Conservation (phyloP, 192 early-diverging fungal genomes). For the Coemansia asiatica region DNA sequence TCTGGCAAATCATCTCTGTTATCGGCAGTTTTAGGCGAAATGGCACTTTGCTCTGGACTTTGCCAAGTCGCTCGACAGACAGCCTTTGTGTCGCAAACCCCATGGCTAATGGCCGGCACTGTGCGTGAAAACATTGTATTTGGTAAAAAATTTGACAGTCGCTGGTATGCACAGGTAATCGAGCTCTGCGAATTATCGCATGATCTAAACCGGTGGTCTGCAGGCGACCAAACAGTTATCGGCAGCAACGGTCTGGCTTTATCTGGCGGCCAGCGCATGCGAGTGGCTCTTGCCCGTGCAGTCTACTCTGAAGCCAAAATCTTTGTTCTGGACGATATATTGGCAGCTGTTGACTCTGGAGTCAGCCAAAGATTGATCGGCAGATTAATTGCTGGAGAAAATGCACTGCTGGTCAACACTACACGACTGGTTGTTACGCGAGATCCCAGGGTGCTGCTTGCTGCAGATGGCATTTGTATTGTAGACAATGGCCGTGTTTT, state of each 20-base stretch:
- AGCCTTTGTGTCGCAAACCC: slow-evolving; percentile 33
- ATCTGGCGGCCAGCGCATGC: slow-evolving; percentile 66
- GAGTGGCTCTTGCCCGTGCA: slow-evolving; percentile 68
- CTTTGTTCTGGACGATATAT: slow-evolving; percentile 68
- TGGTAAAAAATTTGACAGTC: slow-evolving; percentile 23
- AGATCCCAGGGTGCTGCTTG: slow-evolving; percentile 46
- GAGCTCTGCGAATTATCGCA: slow-evolving; percentile 25
- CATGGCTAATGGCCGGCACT: slow-evolving; percentile 51
- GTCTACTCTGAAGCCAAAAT: slow-evolving; percentile 71
- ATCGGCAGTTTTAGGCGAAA: slow-evolving; percentile 77
- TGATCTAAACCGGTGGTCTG: slow-evolving; percentile 23
- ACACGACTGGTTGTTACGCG: slow-evolving; percentile 60
- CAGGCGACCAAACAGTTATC: slow-evolving; percentile 57
- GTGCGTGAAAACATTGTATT: slow-evolving; percentile 54
- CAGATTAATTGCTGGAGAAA: slow-evolving; percentile 63
- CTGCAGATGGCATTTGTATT: slow-evolving; percentile 52
- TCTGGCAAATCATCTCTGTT: slow-evolving; percentile 56
- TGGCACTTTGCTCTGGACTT: slow-evolving; percentile 10
- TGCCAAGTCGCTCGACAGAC: background rate
- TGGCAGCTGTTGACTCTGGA: slow-evolving; percentile 65
- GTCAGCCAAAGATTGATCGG: slow-evolving; percentile 59
- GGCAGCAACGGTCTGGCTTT: slow-evolving; percentile 60
- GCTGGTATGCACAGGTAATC: slow-evolving; percentile 24
- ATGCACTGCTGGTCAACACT: slow-evolving; percentile 33
- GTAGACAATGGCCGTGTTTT: slow-evolving; percentile 42